Evolutionary conservation across 148 eudicot species (phyloP).

Genomic region (Diospyros kaki): DNA sequence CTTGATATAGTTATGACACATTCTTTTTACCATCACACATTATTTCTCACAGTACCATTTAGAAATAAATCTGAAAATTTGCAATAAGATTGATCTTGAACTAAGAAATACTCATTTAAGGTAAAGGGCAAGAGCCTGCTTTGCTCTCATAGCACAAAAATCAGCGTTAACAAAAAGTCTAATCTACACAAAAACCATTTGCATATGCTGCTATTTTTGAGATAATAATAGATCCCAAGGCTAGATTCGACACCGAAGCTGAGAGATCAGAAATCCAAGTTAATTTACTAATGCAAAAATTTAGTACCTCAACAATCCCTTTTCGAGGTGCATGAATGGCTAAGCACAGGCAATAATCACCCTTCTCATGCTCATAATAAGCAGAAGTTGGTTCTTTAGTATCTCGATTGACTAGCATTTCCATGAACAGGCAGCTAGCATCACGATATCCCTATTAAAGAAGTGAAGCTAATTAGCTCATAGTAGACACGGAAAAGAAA

Average conservation of each 20-base stretch:
- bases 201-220: neutral
- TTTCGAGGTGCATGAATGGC: constrained; percentile 95
- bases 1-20: too few species aligned
- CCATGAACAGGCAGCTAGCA: constrained; percentile 86
- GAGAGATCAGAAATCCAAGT: neutral
- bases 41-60: too few species aligned
- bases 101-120: too few species aligned
- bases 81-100: too few species aligned
- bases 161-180: neutral
- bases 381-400: constrained; percentile 38
- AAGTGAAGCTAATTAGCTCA: constrained; percentile 4
- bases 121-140: too few species aligned
- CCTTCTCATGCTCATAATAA: constrained; percentile 43
- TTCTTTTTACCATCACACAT: too few species aligned
- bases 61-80: too few species aligned
- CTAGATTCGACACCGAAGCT: neutral
- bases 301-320: constrained; percentile 85
- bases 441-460: constrained; percentile 82
- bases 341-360: constrained; percentile 84
- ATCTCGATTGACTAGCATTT: constrained; percentile 73
- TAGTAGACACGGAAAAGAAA: neutral
- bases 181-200: neutral
- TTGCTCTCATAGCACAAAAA: neutral
- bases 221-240: neutral
- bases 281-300: neutral